Conservation (phyloP, 768 basidiomycete genomes). For the Favolaschia claudopus region DNA sequence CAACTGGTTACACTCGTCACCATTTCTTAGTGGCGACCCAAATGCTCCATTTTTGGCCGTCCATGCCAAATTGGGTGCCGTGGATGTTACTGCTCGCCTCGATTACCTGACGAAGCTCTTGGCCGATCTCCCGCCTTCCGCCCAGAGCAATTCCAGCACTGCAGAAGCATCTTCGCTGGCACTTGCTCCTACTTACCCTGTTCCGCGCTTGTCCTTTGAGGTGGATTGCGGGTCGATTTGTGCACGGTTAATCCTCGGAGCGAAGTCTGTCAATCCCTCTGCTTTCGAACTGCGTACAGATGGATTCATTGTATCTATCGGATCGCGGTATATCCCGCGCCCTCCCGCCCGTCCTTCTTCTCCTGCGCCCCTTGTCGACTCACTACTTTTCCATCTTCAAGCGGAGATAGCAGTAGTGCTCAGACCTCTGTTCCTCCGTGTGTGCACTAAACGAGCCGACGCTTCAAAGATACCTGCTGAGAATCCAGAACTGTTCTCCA, state of each 20-base stretch:
- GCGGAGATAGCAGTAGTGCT: conserved; percentile 50
- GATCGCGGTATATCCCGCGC: conserved; percentile 48
- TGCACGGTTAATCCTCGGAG: conserved; percentile 59
- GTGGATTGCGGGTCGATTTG: conserved; percentile 58
- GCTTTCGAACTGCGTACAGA: conserved; percentile 65
- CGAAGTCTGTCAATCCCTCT: conserved; percentile 49
- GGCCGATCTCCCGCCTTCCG: conserved; percentile 25
- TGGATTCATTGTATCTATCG: conserved; percentile 53
- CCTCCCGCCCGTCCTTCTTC: conserved; percentile 31
- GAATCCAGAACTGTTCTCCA: conserved; percentile 61
- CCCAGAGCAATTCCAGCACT: neutral
- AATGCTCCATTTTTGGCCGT: conserved; percentile 64
- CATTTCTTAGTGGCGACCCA: conserved; percentile 63
- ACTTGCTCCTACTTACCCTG: neutral
- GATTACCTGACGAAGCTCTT: conserved; percentile 57
- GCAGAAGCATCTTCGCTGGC: neutral
- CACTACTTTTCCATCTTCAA: conserved; percentile 54
- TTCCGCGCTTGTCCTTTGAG: conserved; percentile 61
- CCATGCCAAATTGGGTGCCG: conserved; percentile 48
- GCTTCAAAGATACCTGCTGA: conserved; percentile 41
- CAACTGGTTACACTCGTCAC: conserved; percentile 56
- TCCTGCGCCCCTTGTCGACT: conserved; percentile 40
- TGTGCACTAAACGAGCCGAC: conserved; percentile 47
- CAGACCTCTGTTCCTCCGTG: conserved; percentile 60
- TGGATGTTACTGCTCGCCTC: conserved; percentile 62